Conservation (phyloP, 2,329 filamentous ascomycete species). For the Aspergillus clavatus region DNA sequence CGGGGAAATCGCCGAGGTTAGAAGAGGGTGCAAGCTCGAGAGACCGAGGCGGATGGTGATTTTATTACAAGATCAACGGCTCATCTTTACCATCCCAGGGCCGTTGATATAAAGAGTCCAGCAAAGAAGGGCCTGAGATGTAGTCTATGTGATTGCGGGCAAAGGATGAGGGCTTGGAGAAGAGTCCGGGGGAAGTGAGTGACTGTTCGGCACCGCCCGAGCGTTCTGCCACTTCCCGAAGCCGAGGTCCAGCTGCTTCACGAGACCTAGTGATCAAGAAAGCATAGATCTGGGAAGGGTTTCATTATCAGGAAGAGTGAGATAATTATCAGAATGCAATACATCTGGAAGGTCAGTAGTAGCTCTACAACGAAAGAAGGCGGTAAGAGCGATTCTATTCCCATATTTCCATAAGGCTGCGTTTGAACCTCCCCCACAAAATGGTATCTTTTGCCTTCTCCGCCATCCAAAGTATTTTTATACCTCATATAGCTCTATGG, state of each 20-base stretch:
- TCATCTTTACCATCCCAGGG: conserved; percentile 1
- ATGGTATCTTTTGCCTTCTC: neutral
- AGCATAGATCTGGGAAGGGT: no score
- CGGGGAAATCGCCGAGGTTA: neutral
- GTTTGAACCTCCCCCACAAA: no score
- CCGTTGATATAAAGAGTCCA: neutral
- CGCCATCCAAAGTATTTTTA: conserved; percentile 1
- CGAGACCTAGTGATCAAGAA: no score
- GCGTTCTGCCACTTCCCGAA: conserved; percentile 31
- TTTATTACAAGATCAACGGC: conserved; percentile 1
- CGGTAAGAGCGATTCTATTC: no score
- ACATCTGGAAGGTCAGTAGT: no score
- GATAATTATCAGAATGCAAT: no score
- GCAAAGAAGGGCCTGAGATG: conserved; percentile 2
- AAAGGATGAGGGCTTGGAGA: conserved; percentile 21
- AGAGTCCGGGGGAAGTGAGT: conserved; percentile 28
- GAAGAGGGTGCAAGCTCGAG: conserved; percentile 9
- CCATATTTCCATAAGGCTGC: no score
- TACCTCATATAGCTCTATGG: conserved; percentile 25
- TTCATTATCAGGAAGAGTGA: no score
- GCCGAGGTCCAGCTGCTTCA: conserved; percentile 31
- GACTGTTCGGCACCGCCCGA: conserved; percentile 28
- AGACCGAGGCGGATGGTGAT: neutral
- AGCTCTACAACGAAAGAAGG: no score
- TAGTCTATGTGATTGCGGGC: neutral